Evolutionary conservation across 225 moss, liverwort and hornwort species (phyloP).

Genomic region (Climacium dendroides): DNA sequence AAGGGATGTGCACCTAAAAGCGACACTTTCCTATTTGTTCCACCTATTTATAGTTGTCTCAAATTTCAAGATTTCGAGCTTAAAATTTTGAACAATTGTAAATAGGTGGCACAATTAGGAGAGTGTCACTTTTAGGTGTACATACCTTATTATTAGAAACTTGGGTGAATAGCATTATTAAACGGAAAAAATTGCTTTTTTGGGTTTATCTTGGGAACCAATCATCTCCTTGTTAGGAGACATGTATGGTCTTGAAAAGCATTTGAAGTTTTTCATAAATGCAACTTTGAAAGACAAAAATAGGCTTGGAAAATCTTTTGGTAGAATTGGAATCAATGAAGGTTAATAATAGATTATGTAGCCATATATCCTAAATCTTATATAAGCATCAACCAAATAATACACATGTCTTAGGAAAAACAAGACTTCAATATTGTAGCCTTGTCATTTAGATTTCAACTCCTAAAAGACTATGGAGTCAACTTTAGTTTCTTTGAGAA

Average conservation of each 20-base stretch:
- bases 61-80: too few relatives aligned
- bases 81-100: too few relatives aligned
- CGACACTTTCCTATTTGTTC: too few relatives aligned
- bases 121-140: too few relatives aligned
- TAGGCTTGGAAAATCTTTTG: neutral
- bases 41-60: too few relatives aligned
- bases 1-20: too few relatives aligned
- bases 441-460: neutral
- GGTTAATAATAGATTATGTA: neutral
- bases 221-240: neutral
- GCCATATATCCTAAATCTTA: neutral
- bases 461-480: neutral
- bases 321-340: neutral
- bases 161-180: neutral
- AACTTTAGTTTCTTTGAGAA: neutral
- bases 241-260: neutral
- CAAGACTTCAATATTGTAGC: neutral
- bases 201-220: neutral
- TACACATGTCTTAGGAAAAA: neutral
- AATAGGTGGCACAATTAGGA: too few relatives aligned
- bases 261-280: neutral
- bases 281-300: neutral
- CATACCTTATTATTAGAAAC: neutral
- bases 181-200: neutral
- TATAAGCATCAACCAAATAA: neutral